phyloP scores from a whole-genome alignment of 169 alveolate species.

The Plasmodium vivax region DNA sequence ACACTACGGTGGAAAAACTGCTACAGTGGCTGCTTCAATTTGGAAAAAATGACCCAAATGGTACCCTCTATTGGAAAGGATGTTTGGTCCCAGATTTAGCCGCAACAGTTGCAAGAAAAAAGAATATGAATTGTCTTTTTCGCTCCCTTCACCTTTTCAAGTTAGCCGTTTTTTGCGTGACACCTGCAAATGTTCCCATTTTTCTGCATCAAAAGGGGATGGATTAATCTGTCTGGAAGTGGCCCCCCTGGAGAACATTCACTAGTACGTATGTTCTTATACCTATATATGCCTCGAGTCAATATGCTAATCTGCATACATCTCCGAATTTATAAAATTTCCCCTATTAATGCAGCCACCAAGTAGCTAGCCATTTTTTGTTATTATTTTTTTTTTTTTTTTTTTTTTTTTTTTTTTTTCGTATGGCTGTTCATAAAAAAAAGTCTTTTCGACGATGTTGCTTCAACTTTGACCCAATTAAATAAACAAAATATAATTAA shows the following conservation, averaged over 20 bases:
- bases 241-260: not conserved
- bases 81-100: not conserved
- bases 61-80: not conserved
- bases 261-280: not conserved
- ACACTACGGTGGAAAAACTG: not conserved
- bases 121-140: not conserved
- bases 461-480: not conserved
- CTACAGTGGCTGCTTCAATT: not conserved
- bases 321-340: not conserved
- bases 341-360: not conserved
- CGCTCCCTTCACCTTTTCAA: not conserved
- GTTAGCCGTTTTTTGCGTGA: not conserved
- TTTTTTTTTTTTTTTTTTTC: not conserved
- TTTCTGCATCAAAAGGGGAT: not conserved
- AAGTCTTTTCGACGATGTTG: not conserved
- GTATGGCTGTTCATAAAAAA: constrained; percentile 20
- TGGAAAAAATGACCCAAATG: not conserved
- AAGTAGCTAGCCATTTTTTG: constrained; percentile 1
- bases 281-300: not conserved
- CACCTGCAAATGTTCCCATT: not conserved
- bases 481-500: not conserved
- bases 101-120: not conserved
- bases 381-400: not conserved
- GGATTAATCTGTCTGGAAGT: not conserved
- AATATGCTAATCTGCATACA: not conserved